A percentile compares a stretch with the other conserved stretches of the same genome.
Evolutionary conservation across 179 eudicot genomes (phyloP).

Genomic region (Carnegiea gigantea): DNA sequence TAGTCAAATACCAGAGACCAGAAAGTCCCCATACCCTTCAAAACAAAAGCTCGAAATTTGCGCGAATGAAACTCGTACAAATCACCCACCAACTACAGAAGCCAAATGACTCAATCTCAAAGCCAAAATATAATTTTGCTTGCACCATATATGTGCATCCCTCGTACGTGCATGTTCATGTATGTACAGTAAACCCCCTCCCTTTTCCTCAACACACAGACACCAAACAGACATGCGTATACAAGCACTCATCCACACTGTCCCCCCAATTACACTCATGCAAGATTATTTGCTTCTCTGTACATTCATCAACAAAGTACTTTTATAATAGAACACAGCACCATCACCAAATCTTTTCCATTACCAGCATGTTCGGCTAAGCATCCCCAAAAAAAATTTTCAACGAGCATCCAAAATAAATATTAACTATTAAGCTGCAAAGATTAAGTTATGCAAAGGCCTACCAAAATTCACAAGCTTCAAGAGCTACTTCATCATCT

Average conservation of each 20-base stretch:
- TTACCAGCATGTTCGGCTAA: not conserved
- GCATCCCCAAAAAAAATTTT: not conserved
- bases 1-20: not conserved
- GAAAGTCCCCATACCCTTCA: not conserved
- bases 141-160: not conserved
- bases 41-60: not conserved
- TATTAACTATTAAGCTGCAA: not conserved
- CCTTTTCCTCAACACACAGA: not conserved
- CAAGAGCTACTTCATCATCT: constrained; percentile 97
- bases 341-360: not conserved
- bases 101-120: not conserved
- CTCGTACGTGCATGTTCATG: not conserved
- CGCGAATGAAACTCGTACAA: not conserved
- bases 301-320: not conserved
- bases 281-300: not conserved
- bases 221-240: not conserved
- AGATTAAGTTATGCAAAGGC: not conserved
- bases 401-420: not conserved
- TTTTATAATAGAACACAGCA: not conserved
- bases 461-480: constrained; percentile 99
- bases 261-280: not conserved
- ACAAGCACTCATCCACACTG: not conserved
- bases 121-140: not conserved
- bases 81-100: not conserved
- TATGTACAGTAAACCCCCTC: not conserved